phyloP scores from a whole-genome alignment of 2,329 filamentous ascomycete species.

The Neodidymelliopsis sp. region DNA sequence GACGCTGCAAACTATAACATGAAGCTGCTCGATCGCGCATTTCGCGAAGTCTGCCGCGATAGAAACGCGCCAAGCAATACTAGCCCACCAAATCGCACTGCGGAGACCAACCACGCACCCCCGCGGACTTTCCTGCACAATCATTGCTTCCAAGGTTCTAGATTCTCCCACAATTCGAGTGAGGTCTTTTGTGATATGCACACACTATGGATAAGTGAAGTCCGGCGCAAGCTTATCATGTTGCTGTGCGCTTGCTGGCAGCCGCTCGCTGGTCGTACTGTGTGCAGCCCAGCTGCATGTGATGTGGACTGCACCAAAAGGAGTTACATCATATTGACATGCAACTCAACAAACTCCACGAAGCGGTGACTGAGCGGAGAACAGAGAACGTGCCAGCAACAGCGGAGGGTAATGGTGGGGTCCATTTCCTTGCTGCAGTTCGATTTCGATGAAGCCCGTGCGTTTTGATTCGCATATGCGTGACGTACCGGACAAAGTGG shows the following conservation, averaged over 20 bases:
- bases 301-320: conserved; percentile 15
- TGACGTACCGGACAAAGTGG: conserved; percentile 24
- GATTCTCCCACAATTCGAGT: no score
- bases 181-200: no score
- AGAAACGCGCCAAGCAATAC: conserved; percentile 25
- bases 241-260: neutral
- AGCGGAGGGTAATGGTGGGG: conserved; percentile 24
- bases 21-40: conserved; percentile 7
- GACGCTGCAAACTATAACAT: conserved; percentile 8
- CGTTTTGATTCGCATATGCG: conserved; percentile 2
- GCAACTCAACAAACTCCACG: conserved; percentile 18
- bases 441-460: conserved; percentile 16
- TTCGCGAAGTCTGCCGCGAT: conserved; percentile 9
- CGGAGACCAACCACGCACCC: conserved; percentile 13
- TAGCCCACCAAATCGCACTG: conserved; percentile 15
- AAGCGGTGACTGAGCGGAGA: conserved; percentile 16
- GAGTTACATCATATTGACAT: conserved; percentile 32
- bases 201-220: neutral
- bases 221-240: conserved; percentile 1
- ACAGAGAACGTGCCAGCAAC: conserved; percentile 26
- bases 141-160: conserved; percentile 12
- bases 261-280: conserved; percentile 6
- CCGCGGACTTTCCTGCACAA: conserved; percentile 18
- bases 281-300: conserved; percentile 4
- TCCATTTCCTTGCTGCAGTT: conserved; percentile 16